A percentile compares a stretch with the other conserved stretches of the same genome.
Conservation (phyloP, 345 rosid genomes). For the Passiflora organensis region DNA sequence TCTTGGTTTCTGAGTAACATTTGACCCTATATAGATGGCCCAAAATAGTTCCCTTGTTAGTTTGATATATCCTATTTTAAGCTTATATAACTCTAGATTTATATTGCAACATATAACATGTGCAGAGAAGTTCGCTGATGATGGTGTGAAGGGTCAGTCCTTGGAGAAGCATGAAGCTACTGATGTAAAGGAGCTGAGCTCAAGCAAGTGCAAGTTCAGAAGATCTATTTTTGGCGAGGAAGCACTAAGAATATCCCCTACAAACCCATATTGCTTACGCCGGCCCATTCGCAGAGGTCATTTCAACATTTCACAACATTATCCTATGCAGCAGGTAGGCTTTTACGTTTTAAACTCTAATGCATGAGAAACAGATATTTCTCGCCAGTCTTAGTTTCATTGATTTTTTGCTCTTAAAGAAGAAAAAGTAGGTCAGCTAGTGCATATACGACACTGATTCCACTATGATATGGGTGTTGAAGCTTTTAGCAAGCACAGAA, state of each 20-base stretch:
- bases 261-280: constrained; percentile 69
- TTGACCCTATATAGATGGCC: neutral
- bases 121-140: constrained; percentile 49
- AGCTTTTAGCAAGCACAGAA: constrained; percentile 1
- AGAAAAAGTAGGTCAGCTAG: no score
- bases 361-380: constrained; percentile 1
- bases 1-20: neutral
- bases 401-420: neutral
- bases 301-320: constrained; percentile 73
- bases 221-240: constrained; percentile 78
- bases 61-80: neutral
- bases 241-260: constrained; percentile 63
- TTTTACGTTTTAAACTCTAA: constrained; percentile 5
- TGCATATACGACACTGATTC: no score
- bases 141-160: constrained; percentile 26
- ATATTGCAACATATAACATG: neutral
- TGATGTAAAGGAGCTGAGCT: constrained; percentile 32
- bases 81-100: neutral
- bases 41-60: neutral
- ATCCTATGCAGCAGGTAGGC: constrained; percentile 76
- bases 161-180: constrained; percentile 27
- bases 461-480: neutral
- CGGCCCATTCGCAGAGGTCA: constrained; percentile 94
- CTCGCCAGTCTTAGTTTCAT: neutral
- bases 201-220: constrained; percentile 41